Percentiles rank a stretch among this genome's conserved stretches.
Evolutionary conservation across 1,139 yeast species (phyloP).

Genomic region (Hemisphaericaspora xylanilytica): DNA sequence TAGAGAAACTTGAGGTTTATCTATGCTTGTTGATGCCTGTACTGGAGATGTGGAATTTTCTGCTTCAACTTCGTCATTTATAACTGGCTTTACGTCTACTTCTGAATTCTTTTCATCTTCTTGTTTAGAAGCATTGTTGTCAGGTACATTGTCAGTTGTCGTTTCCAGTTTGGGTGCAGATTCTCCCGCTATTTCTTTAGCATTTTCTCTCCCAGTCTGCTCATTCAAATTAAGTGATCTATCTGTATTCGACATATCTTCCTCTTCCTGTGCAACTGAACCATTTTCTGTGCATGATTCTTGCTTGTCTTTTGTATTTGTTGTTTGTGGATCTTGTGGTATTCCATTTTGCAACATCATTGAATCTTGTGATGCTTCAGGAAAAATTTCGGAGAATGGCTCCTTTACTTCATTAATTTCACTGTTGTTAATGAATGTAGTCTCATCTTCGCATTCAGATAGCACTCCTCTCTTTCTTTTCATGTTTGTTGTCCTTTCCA

Average conservation of each 20-base stretch:
- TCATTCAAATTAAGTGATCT: neutral
- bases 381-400: neutral
- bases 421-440: slow-evolving; percentile 42
- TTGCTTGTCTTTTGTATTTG: slow-evolving; percentile 3
- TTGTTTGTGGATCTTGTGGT: no score
- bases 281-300: neutral
- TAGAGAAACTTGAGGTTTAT: slow-evolving; percentile 8
- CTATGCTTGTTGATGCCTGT: neutral
- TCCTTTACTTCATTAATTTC: slow-evolving; percentile 22
- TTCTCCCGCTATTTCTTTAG: neutral
- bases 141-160: neutral
- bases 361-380: neutral
- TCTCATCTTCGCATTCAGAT: slow-evolving; percentile 21
- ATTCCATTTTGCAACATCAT: neutral
- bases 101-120: neutral
- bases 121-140: neutral
- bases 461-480: slow-evolving; percentile 21
- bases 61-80: slow-evolving; percentile 1
- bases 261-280: neutral
- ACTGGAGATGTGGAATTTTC: neutral
- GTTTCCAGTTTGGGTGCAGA: no score
- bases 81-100: neutral
- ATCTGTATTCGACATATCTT: neutral
- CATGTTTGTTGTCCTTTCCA: slow-evolving; percentile 5
- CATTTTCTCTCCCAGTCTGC: no score